phyloP scores from a whole-genome alignment of 495 filamentous ascomycete species.

The Neurospora cerealis region DNA sequence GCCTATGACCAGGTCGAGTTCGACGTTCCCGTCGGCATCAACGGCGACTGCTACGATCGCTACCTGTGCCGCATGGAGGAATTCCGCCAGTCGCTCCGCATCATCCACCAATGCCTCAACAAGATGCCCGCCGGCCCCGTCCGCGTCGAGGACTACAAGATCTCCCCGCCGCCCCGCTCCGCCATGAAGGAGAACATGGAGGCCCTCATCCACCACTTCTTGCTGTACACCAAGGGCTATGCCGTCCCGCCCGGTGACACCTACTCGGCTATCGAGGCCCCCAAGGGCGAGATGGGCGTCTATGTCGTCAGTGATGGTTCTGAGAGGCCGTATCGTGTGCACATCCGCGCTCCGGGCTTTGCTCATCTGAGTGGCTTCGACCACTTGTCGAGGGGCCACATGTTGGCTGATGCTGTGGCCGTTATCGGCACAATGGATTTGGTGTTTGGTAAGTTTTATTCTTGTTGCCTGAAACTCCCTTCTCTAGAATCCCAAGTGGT shows the following conservation, averaged over 20 bases:
- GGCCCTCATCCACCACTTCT: conserved; percentile 97
- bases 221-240: conserved; percentile 97
- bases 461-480: background rate
- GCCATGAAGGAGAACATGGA: conserved; percentile 99
- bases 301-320: conserved; percentile 94
- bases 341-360: conserved; percentile 94
- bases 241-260: conserved; percentile 97
- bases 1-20: conserved; percentile 98
- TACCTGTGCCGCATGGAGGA: conserved; percentile 99
- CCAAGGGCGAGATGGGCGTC: conserved; percentile 99
- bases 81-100: conserved; percentile 93
- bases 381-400: conserved; percentile 80
- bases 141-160: conserved; percentile 96
- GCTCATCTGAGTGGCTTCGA: conserved; percentile 93
- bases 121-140: conserved; percentile 95
- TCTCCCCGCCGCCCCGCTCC: conserved; percentile 88
- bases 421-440: conserved; percentile 95
- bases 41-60: conserved; percentile 98
- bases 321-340: conserved; percentile 94
- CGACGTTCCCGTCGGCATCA: conserved; percentile 90
- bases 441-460: conserved; percentile 42
- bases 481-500: background rate
- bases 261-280: conserved; percentile 94
- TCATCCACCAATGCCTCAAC: conserved; percentile 98
- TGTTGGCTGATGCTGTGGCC: conserved; percentile 93